Conservation (phyloP, 768 basidiomycete genomes). For the Udeniomyces megalosporus region DNA sequence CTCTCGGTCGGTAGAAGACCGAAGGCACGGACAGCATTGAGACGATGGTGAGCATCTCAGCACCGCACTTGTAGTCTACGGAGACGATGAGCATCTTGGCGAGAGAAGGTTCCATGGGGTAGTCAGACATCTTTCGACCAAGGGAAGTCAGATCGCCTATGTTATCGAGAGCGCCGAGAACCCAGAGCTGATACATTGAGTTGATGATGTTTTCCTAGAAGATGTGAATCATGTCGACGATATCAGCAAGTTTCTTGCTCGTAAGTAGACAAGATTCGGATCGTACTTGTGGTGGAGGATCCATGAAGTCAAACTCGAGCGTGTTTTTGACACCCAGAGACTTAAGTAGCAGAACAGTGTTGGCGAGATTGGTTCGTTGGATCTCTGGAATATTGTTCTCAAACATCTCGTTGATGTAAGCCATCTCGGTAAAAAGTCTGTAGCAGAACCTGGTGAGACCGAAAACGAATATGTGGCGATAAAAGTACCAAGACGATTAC, state of each 20-base stretch:
- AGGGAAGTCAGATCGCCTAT: slow-evolving; percentile 84
- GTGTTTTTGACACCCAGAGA: slow-evolving; percentile 93
- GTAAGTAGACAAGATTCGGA: background rate
- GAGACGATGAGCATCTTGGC: slow-evolving; percentile 96
- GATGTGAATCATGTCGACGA: background rate
- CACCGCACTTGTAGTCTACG: slow-evolving; percentile 81
- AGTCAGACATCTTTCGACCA: slow-evolving; percentile 95
- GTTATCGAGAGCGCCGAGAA: slow-evolving; percentile 91
- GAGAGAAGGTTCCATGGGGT: slow-evolving; percentile 98
- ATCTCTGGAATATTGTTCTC: slow-evolving; percentile 95
- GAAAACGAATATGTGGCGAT: slow-evolving; percentile 3
- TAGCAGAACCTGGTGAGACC: slow-evolving; percentile 58
- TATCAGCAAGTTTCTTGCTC: background rate
- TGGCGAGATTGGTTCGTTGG: slow-evolving; percentile 91
- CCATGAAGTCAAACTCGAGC: slow-evolving; percentile 99
- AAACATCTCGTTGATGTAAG: slow-evolving; percentile 89
- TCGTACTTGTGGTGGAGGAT: slow-evolving; percentile 89
- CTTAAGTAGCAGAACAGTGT: slow-evolving; percentile 86
- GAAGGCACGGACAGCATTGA: slow-evolving; percentile 97
- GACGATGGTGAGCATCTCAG: slow-evolving; percentile 95
- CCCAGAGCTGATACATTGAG: slow-evolving; percentile 99
- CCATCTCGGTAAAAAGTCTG: slow-evolving; percentile 92
- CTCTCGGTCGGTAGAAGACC: slow-evolving; percentile 93
- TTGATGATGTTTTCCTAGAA: slow-evolving; percentile 83
- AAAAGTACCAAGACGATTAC: background rate